Evolutionary conservation across 257 asterid genomes (phyloP).

Genomic region (Solanum chiquidenum): DNA sequence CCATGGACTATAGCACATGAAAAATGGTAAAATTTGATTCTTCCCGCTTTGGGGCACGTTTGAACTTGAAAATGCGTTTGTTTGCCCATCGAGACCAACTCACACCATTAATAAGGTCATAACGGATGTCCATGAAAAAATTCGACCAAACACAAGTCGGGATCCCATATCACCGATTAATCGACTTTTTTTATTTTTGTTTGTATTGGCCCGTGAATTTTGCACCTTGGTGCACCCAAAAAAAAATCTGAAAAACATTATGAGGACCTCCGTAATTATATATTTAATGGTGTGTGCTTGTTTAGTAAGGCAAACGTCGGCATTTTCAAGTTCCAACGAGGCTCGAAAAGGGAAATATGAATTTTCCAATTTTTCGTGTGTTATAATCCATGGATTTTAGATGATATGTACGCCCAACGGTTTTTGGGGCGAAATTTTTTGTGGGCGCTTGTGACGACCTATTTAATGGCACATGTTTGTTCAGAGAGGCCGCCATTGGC

Average conservation of each 20-base stretch:
- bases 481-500: neutral
- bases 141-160: neutral
- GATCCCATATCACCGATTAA: neutral
- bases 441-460: neutral
- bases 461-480: neutral
- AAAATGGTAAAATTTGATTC: neutral
- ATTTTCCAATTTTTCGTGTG: fast-evolving
- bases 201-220: neutral
- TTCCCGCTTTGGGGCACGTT: neutral
- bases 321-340: neutral
- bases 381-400: neutral
- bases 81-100: neutral
- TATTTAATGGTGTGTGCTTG: neutral
- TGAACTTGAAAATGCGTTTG: neutral
- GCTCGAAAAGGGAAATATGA: neutral
- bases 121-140: too few species aligned
- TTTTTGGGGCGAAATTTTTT: neutral
- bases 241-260: too few species aligned
- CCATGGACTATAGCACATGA: neutral
- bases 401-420: fast-evolving
- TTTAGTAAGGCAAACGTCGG: neutral
- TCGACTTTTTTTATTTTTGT: too few species aligned
- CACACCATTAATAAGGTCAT: neutral
- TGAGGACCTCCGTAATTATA: neutral
- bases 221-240: neutral